phyloP scores from a whole-genome alignment of 306 rosid genomes.

The cucumber (Cucumis sativus) region DNA sequence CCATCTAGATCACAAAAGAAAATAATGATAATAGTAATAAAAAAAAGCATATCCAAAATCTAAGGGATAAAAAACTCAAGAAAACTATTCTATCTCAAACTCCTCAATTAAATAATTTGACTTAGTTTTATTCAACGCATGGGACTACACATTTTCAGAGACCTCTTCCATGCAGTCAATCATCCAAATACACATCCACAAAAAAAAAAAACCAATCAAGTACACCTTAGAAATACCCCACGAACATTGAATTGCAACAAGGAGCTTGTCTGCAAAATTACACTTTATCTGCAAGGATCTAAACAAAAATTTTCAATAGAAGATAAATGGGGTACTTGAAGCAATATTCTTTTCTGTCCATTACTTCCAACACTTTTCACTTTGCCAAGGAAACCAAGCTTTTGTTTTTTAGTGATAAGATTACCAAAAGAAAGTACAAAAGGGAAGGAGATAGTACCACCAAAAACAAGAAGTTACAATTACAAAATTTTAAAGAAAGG shows the following conservation, averaged over 20 bases:
- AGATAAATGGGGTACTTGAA: neutral
- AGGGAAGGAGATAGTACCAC: neutral
- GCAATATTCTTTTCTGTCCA: neutral
- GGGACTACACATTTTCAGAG: neutral
- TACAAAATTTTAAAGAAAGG: neutral
- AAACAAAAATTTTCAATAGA: neutral
- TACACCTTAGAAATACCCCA: neutral
- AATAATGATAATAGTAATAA: neutral
- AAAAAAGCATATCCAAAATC: neutral
- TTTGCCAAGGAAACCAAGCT: neutral
- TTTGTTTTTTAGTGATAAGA: neutral
- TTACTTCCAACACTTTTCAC: neutral
- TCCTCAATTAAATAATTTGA: neutral
- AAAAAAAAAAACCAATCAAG: neutral
- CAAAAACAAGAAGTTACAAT: neutral
- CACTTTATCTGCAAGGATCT: neutral
- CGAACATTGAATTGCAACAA: neutral
- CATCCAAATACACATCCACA: neutral
- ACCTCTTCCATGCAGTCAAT: neutral
- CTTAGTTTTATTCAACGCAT: neutral
- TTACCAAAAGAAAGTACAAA: neutral
- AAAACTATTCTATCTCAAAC: neutral
- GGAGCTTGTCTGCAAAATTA: neutral
- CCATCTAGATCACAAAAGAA: neutral
- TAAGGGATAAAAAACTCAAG: neutral